Percentiles rank a stretch among this genome's conserved stretches.
phyloP scores from a whole-genome alignment of 495 filamentous ascomycete species.

The Hypoxylon intermedium region DNA sequence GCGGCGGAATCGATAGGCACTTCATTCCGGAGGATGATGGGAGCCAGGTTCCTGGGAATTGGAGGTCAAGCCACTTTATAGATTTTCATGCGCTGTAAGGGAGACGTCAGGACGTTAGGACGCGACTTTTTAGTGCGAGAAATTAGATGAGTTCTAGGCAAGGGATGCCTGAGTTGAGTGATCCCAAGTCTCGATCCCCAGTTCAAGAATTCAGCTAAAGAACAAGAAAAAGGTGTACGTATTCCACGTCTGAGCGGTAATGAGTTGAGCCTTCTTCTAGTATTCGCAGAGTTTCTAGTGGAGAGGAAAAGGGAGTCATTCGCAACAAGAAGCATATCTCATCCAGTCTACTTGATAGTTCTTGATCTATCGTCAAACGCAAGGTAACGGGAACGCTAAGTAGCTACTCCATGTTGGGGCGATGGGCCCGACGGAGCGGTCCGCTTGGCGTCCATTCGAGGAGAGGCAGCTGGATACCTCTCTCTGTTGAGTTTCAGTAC shows the following conservation, averaged over 20 bases:
- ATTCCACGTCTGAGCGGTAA: background rate
- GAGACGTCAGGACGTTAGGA: background rate
- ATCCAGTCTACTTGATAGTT: background rate
- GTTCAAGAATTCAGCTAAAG: background rate
- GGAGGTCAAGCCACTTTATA: constrained; percentile 23
- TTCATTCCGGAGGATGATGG: background rate
- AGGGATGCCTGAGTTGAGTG: constrained; percentile 16
- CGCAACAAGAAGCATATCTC: background rate
- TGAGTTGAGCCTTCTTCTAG: background rate
- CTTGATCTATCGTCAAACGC: background rate
- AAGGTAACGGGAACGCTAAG: background rate
- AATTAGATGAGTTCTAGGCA: constrained; percentile 1
- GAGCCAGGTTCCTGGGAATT: constrained; percentile 21
- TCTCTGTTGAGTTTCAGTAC: too few relatives aligned
- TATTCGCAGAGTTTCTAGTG: too few relatives aligned
- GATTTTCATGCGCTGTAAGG: background rate
- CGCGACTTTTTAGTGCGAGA: too few relatives aligned
- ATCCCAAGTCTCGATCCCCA: background rate
- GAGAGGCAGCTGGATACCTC: too few relatives aligned
- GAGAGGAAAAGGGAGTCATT: background rate
- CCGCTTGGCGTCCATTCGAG: background rate
- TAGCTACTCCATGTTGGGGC: background rate
- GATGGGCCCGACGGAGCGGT: background rate
- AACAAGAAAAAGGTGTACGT: constrained; percentile 19
- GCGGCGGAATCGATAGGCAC: background rate